Evolutionary conservation across 179 eudicot genomes (phyloP), one percentile per base, ranked within the genome.

Genomic region (Corrigiola litoralis): DNA sequence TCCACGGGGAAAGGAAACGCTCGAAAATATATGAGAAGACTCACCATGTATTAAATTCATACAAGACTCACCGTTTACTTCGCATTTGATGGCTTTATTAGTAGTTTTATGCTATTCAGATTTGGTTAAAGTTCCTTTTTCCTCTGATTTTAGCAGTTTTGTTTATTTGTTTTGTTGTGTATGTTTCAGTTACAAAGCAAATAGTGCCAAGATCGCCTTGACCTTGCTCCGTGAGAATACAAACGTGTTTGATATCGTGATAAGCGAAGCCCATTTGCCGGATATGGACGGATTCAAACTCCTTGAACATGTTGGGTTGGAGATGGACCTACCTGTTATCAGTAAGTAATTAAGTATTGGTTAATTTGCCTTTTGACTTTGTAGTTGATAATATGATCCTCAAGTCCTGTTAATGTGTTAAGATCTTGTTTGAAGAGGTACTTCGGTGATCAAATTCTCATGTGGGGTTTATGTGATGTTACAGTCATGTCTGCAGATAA

Each of bases 241-340:
- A 70, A 79, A 77, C 45, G 70, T 69, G 44, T 89, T 81, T 61
- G 95, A 89, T 59, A 70, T 89, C 27, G 82, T 89, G 9, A 83
- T 89, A 57, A 83, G 82, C 23, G 96, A 89, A 70, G 90, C 85
- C 20, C 81, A 85, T 48, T 85, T 89, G 96, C 96, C 94, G 6
- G 96, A 83, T 63, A 83, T 89, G 82, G 91, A 82, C 69, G 96
- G 96, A 25, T 79, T 89, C 32, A 83, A 72, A 81, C 96, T 89
- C 66, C 87, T 85, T 41, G 84, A 85, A 57, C 79, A 72, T 24
- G 77, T 85, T 13, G 85, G 87, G 32, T 84, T 87, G 18, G 96
- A 87, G 66, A 85, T 87, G 94, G 84, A 87, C 66, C 65, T 89
- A 11, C 96, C 96, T 46, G 94, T 89, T 67, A 85, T 89, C 68